Conservation (phyloP, 306 rosid species). For the Pyrus bretschneideri region DNA sequence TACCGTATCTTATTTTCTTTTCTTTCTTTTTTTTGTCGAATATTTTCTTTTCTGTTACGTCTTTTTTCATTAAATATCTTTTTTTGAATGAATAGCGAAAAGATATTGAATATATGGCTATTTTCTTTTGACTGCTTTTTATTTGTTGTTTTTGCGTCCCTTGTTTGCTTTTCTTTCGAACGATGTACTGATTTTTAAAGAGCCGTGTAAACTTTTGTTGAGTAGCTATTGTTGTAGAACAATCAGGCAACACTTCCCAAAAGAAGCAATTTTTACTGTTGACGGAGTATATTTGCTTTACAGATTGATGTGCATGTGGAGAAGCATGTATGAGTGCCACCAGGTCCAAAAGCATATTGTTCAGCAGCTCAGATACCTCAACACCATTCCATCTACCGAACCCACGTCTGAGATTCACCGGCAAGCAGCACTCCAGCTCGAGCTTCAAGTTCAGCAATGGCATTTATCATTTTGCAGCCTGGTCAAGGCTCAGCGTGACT, state of each 20-base stretch:
- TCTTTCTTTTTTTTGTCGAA: neutral
- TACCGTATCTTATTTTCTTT: neutral
- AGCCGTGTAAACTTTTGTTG: constrained; percentile 11
- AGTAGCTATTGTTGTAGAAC: neutral
- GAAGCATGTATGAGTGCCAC: constrained; percentile 94
- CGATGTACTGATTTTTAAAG: neutral
- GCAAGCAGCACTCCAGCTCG: constrained; percentile 87
- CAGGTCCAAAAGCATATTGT: constrained; percentile 95
- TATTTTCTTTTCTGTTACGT: neutral
- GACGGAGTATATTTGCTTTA: neutral
- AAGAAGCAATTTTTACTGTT: neutral
- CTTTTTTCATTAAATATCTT: neutral
- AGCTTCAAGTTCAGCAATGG: constrained; percentile 93
- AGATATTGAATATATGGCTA: neutral
- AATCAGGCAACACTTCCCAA: neutral
- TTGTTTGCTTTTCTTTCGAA: constrained; percentile 19
- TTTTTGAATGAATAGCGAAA: neutral
- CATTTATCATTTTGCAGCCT: constrained; percentile 77
- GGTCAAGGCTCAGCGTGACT: constrained; percentile 73
- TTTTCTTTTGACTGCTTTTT: constrained; percentile 41
- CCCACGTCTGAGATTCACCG: constrained; percentile 87
- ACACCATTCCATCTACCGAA: constrained; percentile 63
- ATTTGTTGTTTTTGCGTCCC: constrained; percentile 4
- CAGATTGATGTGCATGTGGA: constrained; percentile 98
- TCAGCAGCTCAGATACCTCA: constrained; percentile 84